Evolutionary conservation across 2,329 filamentous ascomycete species (phyloP), one percentile per base, ranked within the genome.

Genomic region (Sphaerostilbella broomeana): DNA sequence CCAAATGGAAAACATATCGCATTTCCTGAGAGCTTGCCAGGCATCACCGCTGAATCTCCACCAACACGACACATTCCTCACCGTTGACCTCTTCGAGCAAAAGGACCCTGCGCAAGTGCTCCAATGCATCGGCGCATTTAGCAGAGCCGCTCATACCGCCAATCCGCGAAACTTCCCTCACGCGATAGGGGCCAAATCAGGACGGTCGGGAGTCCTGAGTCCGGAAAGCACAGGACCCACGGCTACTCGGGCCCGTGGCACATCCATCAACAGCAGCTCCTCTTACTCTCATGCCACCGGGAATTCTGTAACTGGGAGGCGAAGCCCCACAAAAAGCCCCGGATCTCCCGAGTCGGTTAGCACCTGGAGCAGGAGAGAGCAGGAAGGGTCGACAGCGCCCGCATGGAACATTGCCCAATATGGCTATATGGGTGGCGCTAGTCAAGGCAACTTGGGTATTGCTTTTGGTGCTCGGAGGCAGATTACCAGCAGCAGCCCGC

Each of bases 361-460:
- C 57, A 94, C 80, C 62, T 97, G 92, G 92, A 94, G 86, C 62
- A 94, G 79, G 59, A 86, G 76, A 60, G 75, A 77, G 40, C 86
- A 95, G 51, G 85, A 95, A 60, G 77, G 77, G 12, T 74, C 73
- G 30, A 95, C 89, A 2, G 73, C 81, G 18, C 92, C 92, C 0
- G 92, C 92, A 2, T 98, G 92, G 92, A 98, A 97, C 58, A 97
- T 97, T 51, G 84, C 89, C 42, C 92, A 98, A 59, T 98, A 98
- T 58, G 89, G 92, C 6, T 98, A 95, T 63, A 92, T 97, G 84
- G 92, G 92, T 42, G 92, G 92, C 34, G 92, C 92, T 18, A 95
- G 86, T 55, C 92, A 98, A 60, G 90, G 87, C 3, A 97, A 94
- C 53, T 79, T 95, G 46, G 92, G 92, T 13, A 87, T 98, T 51